Evolutionary conservation across 768 basidiomycete genomes (phyloP).

Genomic region (Harrya chromipes): DNA sequence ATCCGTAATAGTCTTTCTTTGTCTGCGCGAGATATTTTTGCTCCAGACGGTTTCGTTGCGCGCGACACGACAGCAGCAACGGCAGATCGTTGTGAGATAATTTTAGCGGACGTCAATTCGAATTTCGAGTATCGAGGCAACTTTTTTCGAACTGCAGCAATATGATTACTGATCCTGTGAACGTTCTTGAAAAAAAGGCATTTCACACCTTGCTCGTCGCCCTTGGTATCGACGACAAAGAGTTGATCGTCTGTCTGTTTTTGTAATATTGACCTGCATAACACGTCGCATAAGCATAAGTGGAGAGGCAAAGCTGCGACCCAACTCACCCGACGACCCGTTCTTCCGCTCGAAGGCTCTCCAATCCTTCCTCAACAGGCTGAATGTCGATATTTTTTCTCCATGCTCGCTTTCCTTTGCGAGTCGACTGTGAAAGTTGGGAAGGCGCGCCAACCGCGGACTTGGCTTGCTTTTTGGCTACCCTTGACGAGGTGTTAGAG

Average conservation of each 20-base stretch:
- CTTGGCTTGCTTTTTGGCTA: conserved; percentile 5
- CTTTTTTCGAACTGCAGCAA: conserved; percentile 55
- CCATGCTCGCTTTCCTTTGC: conserved; percentile 94
- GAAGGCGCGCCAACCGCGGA: conserved; percentile 26
- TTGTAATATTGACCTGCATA: conserved; percentile 54
- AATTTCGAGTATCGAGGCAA: conserved; percentile 53
- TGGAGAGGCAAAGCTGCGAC: background rate
- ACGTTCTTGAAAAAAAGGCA: background rate
- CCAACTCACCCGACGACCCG: conserved; percentile 66
- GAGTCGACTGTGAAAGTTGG: conserved; percentile 55
- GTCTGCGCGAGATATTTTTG: conserved; percentile 52
- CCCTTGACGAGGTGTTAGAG: conserved; percentile 2
- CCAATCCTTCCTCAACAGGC: conserved; percentile 72
- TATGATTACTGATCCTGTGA: too few species aligned
- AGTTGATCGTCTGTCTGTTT: conserved; percentile 69
- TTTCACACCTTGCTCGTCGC: conserved; percentile 63
- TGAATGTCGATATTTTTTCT: conserved; percentile 88
- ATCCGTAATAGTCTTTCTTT: conserved; percentile 75
- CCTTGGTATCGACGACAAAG: conserved; percentile 77
- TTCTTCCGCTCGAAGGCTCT: conserved; percentile 78
- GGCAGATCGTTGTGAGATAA: conserved; percentile 83
- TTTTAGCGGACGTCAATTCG: conserved; percentile 67
- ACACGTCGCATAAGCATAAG: background rate
- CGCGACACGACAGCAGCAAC: conserved; percentile 81
- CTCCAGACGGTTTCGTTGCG: conserved; percentile 21